Evolutionary conservation across 2,329 filamentous ascomycete genomes (phyloP), one percentile per base, ranked within the genome.

Genomic region (Neophaeococcomyces aloes): DNA sequence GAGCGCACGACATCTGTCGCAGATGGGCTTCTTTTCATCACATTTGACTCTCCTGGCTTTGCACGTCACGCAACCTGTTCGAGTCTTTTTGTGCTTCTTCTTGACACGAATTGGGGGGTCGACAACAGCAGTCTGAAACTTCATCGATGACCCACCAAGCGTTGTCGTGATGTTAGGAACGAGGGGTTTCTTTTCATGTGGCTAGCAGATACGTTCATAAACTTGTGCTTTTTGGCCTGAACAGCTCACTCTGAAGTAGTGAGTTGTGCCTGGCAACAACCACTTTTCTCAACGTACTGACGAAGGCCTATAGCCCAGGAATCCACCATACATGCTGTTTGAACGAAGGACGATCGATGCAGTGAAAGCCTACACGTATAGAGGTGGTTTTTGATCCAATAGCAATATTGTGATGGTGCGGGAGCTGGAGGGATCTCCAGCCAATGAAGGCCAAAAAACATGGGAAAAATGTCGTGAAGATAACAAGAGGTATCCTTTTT

Each of bases 31-130:
- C 13, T 48, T 46, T 44, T 61, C 56, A 37, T 57, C 56, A 45
- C 59, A 61, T 47, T 61, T 61, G 38, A 60, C 56, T 17, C 57
- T 51, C 13, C 59, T 53, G 29, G 45, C 41, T 46, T 59, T 57
- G 48, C 48, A 50, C 17, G 39, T 43, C 7, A 40, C 36, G 37
- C 53, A 56, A 25, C 53, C 52, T 7, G 41, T 45, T 39, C 46
- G 48, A 11, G 48, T 48, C 37, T 50, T 50, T 10, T 35, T 43
- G 14, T 50, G 48, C 23, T 35, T 35, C 31, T 35, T 42, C 21
- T 35, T 42, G 18, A 42, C 30, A 6, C 39, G 39, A 27, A 30
- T 21, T n/a, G 39, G 21, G 7, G 29, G 18, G 13, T 42, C 39
- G 25, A 30, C 21, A 21, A 30, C 25, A 11, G 30, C 15, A 17